These are phyloP conservation scores for Cercospora citrullina DNA, from an alignment of 2,329 filamentous ascomycete genomes.

Conservation along the genomic window DNA sequence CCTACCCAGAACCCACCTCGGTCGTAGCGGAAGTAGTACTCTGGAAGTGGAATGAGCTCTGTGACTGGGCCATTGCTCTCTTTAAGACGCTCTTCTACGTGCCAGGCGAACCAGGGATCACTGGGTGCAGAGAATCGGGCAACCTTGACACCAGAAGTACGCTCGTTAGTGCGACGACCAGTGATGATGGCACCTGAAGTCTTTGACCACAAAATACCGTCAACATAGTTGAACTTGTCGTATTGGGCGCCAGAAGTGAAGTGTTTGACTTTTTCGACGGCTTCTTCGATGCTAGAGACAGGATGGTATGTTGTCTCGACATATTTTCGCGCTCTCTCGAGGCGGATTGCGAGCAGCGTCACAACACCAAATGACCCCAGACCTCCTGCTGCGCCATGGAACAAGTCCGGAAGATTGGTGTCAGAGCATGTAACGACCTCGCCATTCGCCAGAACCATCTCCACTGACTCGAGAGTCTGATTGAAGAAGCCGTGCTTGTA, in stretches of 20 bases:
- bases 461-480: conserved; percentile 59
- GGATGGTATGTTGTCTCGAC: conserved; percentile 54
- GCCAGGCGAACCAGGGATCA: conserved; percentile 56
- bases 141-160: conserved; percentile 16
- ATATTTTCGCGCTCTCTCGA: conserved; percentile 50
- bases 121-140: conserved; percentile 44
- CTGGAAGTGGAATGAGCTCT: conserved; percentile 61
- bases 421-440: conserved; percentile 57
- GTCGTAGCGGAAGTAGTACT: conserved; percentile 74
- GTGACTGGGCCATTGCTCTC: conserved; percentile 42
- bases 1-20: conserved; percentile 70
- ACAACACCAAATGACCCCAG: conserved; percentile 67
- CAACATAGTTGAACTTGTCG: conserved; percentile 51
- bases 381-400: conserved; percentile 64
- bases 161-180: conserved; percentile 44
- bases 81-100: conserved; percentile 43
- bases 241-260: conserved; percentile 38
- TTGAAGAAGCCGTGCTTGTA: conserved; percentile 70
- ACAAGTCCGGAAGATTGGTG: conserved; percentile 58
- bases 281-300: conserved; percentile 44
- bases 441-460: conserved; percentile 66
- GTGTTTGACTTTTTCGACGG: conserved; percentile 44
- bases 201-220: conserved; percentile 52
- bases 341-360: conserved; percentile 55
- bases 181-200: conserved; percentile 47